These are phyloP conservation scores for Amanita jacksonii DNA, from an alignment of 768 basidiomycete genomes.

Conservation along the genomic window DNA sequence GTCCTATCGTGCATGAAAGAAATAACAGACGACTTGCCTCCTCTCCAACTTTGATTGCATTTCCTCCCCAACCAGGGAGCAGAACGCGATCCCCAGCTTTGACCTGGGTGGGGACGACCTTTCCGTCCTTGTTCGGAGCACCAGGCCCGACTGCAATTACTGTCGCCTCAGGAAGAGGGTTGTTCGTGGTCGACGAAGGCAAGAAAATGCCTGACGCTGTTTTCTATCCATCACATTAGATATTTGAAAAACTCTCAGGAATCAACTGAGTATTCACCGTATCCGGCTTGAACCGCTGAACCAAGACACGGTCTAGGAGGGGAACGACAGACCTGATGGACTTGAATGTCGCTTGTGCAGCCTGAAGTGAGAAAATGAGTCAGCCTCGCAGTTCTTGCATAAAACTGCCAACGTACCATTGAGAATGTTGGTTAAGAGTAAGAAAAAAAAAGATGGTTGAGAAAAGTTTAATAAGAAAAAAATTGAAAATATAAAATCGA, in stretches of 20 bases:
- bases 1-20: no score
- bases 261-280: conserved; percentile 45
- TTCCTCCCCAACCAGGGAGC: conserved; percentile 95
- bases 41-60: conserved; percentile 91
- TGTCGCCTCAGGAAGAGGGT: conserved; percentile 91
- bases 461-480: background rate
- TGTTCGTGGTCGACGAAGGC: conserved; percentile 78
- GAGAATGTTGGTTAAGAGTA: background rate
- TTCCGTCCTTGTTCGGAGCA: conserved; percentile 81
- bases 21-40: conserved; percentile 50
- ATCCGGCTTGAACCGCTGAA: conserved; percentile 95
- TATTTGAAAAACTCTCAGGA: background rate
- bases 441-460: background rate
- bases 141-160: conserved; percentile 96
- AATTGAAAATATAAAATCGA: background rate
- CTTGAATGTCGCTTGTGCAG: conserved; percentile 90
- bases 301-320: conserved; percentile 91
- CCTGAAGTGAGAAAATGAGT: conserved; percentile 31
- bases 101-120: conserved; percentile 63
- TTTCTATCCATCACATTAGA: conserved; percentile 65
- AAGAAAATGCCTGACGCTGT: conserved; percentile 95
- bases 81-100: conserved; percentile 89
- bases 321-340: conserved; percentile 86
- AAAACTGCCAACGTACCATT: background rate
- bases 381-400: background rate